Percentiles rank a stretch among this genome's conserved stretches.
phyloP scores from a whole-genome alignment of 202 grass and related monocot species.

The Musa balbisiana region DNA sequence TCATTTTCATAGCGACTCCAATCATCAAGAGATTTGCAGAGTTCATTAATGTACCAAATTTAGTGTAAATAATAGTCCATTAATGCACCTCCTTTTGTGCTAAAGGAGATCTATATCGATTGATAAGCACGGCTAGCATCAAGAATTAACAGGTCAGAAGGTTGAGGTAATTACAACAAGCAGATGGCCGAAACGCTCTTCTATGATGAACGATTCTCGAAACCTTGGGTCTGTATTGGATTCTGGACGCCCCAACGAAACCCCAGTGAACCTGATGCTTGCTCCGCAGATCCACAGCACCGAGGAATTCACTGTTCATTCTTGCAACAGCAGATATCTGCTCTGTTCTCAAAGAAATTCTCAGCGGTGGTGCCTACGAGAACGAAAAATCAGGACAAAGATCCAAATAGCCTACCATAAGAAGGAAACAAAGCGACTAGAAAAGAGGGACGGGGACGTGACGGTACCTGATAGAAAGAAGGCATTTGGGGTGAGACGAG shows the following conservation, averaged over 20 bases:
- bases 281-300: background rate
- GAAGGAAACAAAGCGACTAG: too few species aligned
- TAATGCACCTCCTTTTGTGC: too few species aligned
- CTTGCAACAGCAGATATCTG: background rate
- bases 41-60: too few species aligned
- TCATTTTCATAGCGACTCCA: background rate
- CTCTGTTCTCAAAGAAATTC: too few species aligned
- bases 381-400: background rate
- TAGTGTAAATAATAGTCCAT: too few species aligned
- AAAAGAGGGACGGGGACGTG: too few species aligned
- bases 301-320: background rate
- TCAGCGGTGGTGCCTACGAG: background rate
- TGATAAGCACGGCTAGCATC: too few species aligned
- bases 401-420: too few species aligned
- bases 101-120: too few species aligned
- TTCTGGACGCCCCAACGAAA: constrained; percentile 16
- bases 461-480: too few species aligned
- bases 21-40: too few species aligned
- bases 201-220: background rate
- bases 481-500: too few species aligned
- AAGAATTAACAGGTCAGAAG: background rate
- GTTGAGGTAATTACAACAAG: constrained; percentile 24
- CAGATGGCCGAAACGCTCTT: constrained; percentile 23
- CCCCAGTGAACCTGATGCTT: constrained; percentile 3
- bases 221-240: constrained; percentile 5